Evolutionary conservation across 1,284 basidiomycete genomes (phyloP).

Genomic region (Rhodotorula glutinis): DNA sequence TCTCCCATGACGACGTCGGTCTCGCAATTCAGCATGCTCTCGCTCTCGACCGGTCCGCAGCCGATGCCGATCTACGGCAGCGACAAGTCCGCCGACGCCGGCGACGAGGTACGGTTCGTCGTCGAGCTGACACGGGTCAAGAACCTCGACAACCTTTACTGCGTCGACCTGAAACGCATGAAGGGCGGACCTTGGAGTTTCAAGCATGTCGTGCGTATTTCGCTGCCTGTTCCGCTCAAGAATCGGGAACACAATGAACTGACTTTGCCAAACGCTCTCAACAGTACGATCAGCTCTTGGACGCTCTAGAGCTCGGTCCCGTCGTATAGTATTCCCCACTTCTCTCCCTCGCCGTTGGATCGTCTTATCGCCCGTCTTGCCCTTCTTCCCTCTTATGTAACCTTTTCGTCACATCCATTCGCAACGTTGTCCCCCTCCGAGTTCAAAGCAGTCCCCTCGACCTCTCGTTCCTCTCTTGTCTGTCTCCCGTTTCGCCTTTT

Average conservation of each 20-base stretch:
- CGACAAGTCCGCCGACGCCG: slow-evolving; percentile 63
- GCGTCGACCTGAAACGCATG: slow-evolving; percentile 81
- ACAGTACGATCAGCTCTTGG: slow-evolving; percentile 58
- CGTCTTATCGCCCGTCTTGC: too few relatives aligned
- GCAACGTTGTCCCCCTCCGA: neutral
- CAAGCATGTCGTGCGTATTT: slow-evolving; percentile 63
- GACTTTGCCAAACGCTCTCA: neutral
- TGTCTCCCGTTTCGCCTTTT: neutral
- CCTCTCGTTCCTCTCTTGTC: neutral
- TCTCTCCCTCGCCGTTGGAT: neutral
- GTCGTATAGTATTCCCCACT: neutral
- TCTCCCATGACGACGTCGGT: slow-evolving; percentile 36
- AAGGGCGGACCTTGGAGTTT: slow-evolving; percentile 78
- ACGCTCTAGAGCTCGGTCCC: slow-evolving; percentile 23
- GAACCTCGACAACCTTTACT: slow-evolving; percentile 79
- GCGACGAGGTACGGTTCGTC: slow-evolving; percentile 89
- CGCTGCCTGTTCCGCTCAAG: neutral
- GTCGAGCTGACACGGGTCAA: slow-evolving; percentile 85
- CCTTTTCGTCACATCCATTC: neutral
- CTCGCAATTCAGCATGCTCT: slow-evolving; percentile 30
- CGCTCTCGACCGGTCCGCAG: slow-evolving; percentile 26
- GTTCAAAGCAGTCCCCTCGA: neutral
- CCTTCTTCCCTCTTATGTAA: neutral
- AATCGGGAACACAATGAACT: neutral
- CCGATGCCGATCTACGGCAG: slow-evolving; percentile 69